Base-by-base conservation (phyloP, 768 basidiomycete genomes). In the Mycena metata region DNA sequence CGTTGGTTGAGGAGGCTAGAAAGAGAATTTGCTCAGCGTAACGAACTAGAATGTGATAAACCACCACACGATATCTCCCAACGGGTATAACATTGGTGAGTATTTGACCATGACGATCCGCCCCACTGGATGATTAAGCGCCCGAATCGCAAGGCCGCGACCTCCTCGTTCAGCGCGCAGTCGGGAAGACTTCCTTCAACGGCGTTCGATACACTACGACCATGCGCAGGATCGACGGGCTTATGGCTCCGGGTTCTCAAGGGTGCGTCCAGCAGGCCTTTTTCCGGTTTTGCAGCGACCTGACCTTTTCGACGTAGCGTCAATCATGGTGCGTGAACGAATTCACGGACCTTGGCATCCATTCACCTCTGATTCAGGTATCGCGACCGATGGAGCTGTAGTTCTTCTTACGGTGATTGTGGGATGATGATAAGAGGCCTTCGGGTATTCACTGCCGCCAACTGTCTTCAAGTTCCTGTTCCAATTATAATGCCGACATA, bases 161-260 rank as follows among this genome's bases (percentile, higher is more conserved):
- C 11, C 59, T 67, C 39, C 66, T 67, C 17, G 59, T 67, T 13
- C 51, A 67, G 13, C 59, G 30, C 23, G 59, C 66, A n/a, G 49
- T 24, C 2, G 21, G 52, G 9, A 35, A 5, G 26, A 55, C 43
- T 12, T 41, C 52, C 19, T 60, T 26, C 46, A 67, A 60, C n/a
- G 59, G 65, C 6, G n/a, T 67, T 12, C 36, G 41, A 7, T 67
- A 67, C 52, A 60, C 35, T 4, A 67, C 66, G 24, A 52, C 50
- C 13, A 51, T 50, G 24, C 26, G 26, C 23, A 26, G n/a, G 21
- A 46, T 59, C 19, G 21, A 35, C 30, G 43, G 45, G 10, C 50
- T 66, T 3, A 59, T 66, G 26, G 21, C 5, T 36, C 56, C 64
- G 5, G 64, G 64, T 1, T 42, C 47, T 13, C 23, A 3, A 11